phyloP scores from a whole-genome alignment of 352 stramenopile species.

The Pythium aristosporum region DNA sequence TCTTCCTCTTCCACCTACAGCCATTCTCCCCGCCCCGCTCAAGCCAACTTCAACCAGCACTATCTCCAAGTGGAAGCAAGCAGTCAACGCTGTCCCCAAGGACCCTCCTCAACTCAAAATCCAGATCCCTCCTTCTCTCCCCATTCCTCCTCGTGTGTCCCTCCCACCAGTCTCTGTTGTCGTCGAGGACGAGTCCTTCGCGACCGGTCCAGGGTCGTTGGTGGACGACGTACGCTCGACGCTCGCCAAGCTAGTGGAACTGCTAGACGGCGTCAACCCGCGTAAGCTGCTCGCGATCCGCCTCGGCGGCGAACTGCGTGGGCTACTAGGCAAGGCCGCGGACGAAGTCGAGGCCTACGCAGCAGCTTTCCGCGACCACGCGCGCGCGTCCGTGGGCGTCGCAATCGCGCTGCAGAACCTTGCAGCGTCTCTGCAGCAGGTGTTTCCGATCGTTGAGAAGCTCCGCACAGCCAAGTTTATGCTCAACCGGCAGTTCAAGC shows the following conservation, averaged over 20 bases:
- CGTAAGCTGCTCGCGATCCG: constrained; percentile 63
- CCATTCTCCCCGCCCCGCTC: not conserved
- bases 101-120: constrained; percentile 16
- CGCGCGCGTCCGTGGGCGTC: constrained; percentile 40
- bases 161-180: too few relatives aligned
- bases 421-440: constrained; percentile 50
- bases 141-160: not conserved
- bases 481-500: constrained; percentile 79
- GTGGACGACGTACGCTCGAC: constrained; percentile 31
- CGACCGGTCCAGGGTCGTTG: constrained; percentile 13
- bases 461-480: constrained; percentile 65
- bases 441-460: constrained; percentile 53
- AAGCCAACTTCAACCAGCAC: not conserved
- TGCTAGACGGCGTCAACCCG: constrained; percentile 60
- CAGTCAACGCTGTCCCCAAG: constrained; percentile 5
- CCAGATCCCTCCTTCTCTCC: constrained; percentile 9
- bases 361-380: constrained; percentile 54
- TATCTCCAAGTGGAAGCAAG: constrained; percentile 20
- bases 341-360: constrained; percentile 76
- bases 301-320: constrained; percentile 68
- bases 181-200: constrained; percentile 9
- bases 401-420: constrained; percentile 80
- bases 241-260: constrained; percentile 45
- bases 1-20: not conserved
- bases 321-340: constrained; percentile 73